Evolutionary conservation across 2,329 filamentous ascomycete species (phyloP), one percentile per base, ranked within the genome.

Genomic region (Aspergillus sp.): DNA sequence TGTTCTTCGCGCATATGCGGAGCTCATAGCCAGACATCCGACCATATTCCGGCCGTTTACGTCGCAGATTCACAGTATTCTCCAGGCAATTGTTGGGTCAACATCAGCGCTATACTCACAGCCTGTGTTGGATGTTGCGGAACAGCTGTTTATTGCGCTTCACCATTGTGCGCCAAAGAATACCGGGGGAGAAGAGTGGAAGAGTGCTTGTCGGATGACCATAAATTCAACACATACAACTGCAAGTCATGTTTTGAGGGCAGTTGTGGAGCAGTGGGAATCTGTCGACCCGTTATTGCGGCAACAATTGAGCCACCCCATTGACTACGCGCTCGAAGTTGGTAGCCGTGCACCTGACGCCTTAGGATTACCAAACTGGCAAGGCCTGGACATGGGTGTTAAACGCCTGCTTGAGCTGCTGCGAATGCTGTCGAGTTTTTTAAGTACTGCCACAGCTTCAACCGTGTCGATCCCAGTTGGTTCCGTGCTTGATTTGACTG

Each of bases 131-230:
- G 71, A 78, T 34, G 81, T 83, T 53, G 85, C 90, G 13, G 84
- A 87, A 45, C 83, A 81, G 24, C 74, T 96, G 2, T 81, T 87
- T 48, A 82, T 91, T 8, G 81, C 87, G n/a, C 79, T 96, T 47
- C 88, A 91, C 62, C 86, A 88, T 69, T 95, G 90, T 53, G 89
- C 90, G 1, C 86, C 90, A 5, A 97, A 96, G 74, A 88, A 89
- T 59, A 86, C 85, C 17, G 84, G 86, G 11, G 83, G 84, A 20
- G 88, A 90, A 20, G 91, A 96, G 73, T 97, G 93, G 93, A 80
- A 80, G 15, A 89, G 85, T 64, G 80, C 85, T 15, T 76, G 93
- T 45, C 82, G 83, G 47, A 77, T 78, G 7, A 80, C 88, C 11
- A 77, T 96, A 22, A 80, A 81, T 38, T 82, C 85, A 38, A 81